These are phyloP conservation scores for Fraxinus paxiana DNA, from an alignment of 305 asterid genomes.

Conservation along the genomic window DNA sequence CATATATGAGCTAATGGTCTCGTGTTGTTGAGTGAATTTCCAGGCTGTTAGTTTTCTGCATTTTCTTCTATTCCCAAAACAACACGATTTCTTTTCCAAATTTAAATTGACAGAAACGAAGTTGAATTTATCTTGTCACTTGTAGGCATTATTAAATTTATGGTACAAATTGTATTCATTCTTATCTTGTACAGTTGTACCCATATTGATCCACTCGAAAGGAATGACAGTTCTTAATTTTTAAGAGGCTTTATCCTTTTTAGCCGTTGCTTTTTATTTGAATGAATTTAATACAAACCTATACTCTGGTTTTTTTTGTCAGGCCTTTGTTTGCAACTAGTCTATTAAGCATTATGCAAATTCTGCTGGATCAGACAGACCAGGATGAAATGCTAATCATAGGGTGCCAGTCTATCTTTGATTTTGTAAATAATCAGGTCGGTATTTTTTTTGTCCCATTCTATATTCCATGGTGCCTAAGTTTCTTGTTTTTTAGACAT, in stretches of 20 bases:
- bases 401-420: constrained; percentile 88
- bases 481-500: neutral
- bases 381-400: constrained; percentile 72
- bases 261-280: neutral
- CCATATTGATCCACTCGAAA: neutral
- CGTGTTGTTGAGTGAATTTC: neutral
- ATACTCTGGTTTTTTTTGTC: constrained; percentile 25
- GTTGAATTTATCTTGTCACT: neutral
- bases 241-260: neutral
- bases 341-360: constrained; percentile 65
- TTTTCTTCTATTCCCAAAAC: neutral
- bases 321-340: constrained; percentile 96
- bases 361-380: constrained; percentile 78
- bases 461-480: neutral
- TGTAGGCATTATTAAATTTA: neutral
- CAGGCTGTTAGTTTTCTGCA: neutral
- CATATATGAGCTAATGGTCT: neutral
- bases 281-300: neutral
- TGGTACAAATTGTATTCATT: neutral
- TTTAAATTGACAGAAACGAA: neutral
- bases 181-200: neutral
- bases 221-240: neutral
- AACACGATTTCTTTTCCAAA: neutral
- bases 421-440: constrained; percentile 96
- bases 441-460: constrained; percentile 5